Conservation (phyloP, 2,329 filamentous ascomycete genomes). For the Ophiostoma montium region DNA sequence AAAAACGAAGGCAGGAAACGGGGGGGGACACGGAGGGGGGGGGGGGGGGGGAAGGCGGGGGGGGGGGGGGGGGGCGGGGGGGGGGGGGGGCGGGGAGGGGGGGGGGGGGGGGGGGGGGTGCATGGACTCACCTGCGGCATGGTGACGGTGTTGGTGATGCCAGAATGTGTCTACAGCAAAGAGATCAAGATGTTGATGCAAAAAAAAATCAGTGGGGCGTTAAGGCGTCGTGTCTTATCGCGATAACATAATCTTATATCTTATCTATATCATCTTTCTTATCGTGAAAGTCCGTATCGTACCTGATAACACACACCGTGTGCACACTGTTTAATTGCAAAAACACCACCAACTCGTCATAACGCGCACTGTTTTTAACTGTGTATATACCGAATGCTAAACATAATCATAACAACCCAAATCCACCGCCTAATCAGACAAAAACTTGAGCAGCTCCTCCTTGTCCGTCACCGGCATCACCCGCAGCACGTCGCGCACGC, state of each 20-base stretch:
- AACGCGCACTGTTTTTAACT: not conserved
- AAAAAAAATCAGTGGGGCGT: not conserved
- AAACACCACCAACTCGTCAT: not conserved
- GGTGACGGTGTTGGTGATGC: not conserved
- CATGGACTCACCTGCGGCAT: slow-evolving; percentile 2
- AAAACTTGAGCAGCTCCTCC: slow-evolving; percentile 59
- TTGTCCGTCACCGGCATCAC: slow-evolving; percentile 82
- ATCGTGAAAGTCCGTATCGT: too few relatives aligned
- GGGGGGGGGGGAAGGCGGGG: too few relatives aligned
- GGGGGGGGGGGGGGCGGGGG: too few relatives aligned
- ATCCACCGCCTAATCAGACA: slow-evolving; percentile 17
- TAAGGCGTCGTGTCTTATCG: not conserved
- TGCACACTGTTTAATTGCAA: too few relatives aligned
- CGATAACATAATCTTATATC: not conserved
- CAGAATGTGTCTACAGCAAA: not conserved
- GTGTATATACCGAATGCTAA: not conserved
- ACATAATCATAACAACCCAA: not conserved
- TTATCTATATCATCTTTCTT: too few relatives aligned
- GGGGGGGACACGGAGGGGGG: too few relatives aligned
- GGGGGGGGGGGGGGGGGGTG: too few relatives aligned
- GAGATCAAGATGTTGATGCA: not conserved
- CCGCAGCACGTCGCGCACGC: slow-evolving; percentile 70
- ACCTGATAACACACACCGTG: too few relatives aligned
- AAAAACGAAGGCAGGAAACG: not conserved
- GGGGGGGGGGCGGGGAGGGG: too few relatives aligned